Percentiles rank a stretch among this genome's conserved stretches.
These are phyloP conservation scores for Exophiala mesophila DNA, from an alignment of 2,329 filamentous ascomycete genomes.

Conservation along the genomic window DNA sequence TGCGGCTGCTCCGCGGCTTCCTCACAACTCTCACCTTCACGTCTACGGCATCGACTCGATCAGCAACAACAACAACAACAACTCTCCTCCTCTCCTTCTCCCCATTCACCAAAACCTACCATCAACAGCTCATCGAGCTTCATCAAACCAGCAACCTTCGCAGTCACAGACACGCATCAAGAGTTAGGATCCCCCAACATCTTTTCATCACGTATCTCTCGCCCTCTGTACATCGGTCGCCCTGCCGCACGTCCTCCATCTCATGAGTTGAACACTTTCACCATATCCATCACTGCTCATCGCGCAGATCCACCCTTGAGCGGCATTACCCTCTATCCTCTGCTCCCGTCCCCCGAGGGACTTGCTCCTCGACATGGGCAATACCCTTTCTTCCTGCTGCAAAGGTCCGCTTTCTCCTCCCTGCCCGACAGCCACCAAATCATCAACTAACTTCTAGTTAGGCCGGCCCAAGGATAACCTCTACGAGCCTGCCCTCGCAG, in stretches of 20 bases:
- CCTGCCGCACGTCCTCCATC: neutral
- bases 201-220: constrained; percentile 2
- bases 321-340: constrained; percentile 4
- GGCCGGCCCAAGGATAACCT: constrained; percentile 74
- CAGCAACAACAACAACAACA: neutral
- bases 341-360: constrained; percentile 19
- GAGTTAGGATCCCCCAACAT: constrained; percentile 1
- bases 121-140: constrained; percentile 1
- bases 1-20: neutral
- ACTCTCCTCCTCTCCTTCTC: too few relatives aligned
- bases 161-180: neutral
- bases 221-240: neutral
- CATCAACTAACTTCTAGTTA: too few relatives aligned
- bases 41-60: neutral
- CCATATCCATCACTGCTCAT: neutral
- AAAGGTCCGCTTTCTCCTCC: constrained; percentile 17
- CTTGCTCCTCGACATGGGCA: constrained; percentile 25
- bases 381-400: constrained; percentile 28
- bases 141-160: neutral
- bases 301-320: neutral
- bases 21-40: neutral
- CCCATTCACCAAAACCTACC: constrained; percentile 8
- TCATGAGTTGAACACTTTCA: neutral
- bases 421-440: constrained; percentile 14
- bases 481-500: constrained; percentile 83